Conservation (phyloP, 495 filamentous ascomycete genomes). For the Neurospora africana region DNA sequence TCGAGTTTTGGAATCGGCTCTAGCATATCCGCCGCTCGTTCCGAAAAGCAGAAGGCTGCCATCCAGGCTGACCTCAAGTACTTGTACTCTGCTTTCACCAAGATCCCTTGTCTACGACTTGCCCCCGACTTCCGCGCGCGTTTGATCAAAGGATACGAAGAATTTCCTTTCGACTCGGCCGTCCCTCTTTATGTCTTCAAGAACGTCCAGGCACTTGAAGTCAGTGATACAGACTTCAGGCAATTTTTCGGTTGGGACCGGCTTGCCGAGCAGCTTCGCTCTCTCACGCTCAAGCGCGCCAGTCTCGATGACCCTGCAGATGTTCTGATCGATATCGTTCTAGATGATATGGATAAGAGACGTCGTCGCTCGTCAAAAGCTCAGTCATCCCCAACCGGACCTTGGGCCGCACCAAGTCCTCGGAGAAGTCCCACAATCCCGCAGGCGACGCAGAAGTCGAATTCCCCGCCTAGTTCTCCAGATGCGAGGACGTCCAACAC, state of each 20-base stretch:
- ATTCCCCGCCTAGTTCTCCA: constrained; percentile 57
- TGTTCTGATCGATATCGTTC: constrained; percentile 78
- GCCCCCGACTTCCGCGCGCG: constrained; percentile 82
- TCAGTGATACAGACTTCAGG: constrained; percentile 89
- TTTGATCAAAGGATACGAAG: constrained; percentile 85
- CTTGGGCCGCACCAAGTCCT: constrained; percentile 53
- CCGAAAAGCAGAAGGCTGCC: constrained; percentile 77
- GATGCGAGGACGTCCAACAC: constrained; percentile 36
- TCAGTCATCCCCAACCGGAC: constrained; percentile 62
- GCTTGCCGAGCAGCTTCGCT: constrained; percentile 80
- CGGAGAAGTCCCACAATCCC: constrained; percentile 43
- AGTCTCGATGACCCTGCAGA: constrained; percentile 83
- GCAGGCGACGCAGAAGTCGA: constrained; percentile 44
- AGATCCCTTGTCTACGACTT: constrained; percentile 83
- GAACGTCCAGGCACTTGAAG: constrained; percentile 85
- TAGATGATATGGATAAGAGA: constrained; percentile 91
- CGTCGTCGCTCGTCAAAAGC: constrained; percentile 77
- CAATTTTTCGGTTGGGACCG: constrained; percentile 97
- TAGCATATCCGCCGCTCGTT: constrained; percentile 63
- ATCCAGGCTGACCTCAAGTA: constrained; percentile 83
- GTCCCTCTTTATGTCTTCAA: constrained; percentile 93
- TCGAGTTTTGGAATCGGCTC: constrained; percentile 71
- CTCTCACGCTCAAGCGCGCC: constrained; percentile 79
- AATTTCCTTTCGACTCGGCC: constrained; percentile 97
- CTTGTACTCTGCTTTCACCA: constrained; percentile 95